phyloP scores from a whole-genome alignment of 768 basidiomycete genomes.

The Serendipita sp. region DNA sequence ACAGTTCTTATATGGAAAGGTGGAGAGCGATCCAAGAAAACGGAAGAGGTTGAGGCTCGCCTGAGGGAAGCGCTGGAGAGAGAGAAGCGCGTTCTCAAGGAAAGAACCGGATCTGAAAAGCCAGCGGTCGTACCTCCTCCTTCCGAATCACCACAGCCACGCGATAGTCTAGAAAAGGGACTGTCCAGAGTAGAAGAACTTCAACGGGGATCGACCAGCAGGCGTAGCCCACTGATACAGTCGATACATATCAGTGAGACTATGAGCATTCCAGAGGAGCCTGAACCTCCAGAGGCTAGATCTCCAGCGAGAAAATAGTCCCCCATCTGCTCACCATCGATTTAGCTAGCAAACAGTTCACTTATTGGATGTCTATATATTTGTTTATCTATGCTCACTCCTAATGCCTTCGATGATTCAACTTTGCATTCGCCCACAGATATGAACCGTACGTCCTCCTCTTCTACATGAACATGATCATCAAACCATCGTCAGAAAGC shows the following conservation, averaged over 20 bases:
- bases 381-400: too few species aligned
- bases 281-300: background rate
- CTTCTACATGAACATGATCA: background rate
- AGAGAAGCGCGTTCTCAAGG: slow-evolving; percentile 12
- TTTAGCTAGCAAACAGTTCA: background rate
- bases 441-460: background rate
- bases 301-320: background rate
- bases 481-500: too few species aligned
- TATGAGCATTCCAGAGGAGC: slow-evolving; percentile 3
- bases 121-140: background rate
- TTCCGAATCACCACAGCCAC: background rate
- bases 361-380: background rate
- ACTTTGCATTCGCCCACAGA: background rate
- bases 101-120: background rate
- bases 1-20: slow-evolving; percentile 62
- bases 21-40: slow-evolving; percentile 49
- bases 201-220: background rate
- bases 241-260: background rate
- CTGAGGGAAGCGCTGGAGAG: slow-evolving; percentile 31
- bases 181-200: background rate
- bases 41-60: slow-evolving; percentile 42
- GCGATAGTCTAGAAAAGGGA: background rate
- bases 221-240: background rate
- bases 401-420: background rate
- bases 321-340: background rate